These are phyloP conservation scores for Lomentospora prolificans DNA, from an alignment of 2,329 filamentous ascomycete species.

Conservation along the genomic window DNA sequence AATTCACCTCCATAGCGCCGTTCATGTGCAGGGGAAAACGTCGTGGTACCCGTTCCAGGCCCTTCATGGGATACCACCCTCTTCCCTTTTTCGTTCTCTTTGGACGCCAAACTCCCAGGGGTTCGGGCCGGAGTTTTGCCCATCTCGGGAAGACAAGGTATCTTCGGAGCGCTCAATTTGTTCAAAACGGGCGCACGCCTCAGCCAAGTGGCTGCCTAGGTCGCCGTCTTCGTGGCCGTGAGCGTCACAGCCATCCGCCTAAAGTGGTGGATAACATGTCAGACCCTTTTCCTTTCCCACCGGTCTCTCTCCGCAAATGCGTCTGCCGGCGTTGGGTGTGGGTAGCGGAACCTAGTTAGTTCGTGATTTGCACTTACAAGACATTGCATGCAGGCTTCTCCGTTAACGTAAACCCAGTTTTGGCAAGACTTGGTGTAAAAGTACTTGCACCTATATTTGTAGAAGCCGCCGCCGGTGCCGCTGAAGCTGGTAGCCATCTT, in stretches of 20 bases:
- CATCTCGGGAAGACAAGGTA: no score
- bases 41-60: no score
- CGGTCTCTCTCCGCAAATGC: no score
- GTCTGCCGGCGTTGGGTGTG: no score
- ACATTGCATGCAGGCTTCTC: constrained; percentile 38
- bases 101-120: neutral
- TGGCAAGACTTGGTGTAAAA: constrained; percentile 40
- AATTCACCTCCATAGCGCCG: no score
- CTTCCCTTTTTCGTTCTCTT: neutral
- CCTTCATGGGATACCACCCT: neutral
- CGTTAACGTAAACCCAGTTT: constrained; percentile 45
- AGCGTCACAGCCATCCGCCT: neutral
- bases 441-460: constrained; percentile 47
- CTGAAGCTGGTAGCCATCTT: constrained; percentile 11
- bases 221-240: neutral
- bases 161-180: no score
- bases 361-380: constrained; percentile 37
- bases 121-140: neutral
- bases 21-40: no score
- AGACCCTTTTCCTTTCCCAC: no score
- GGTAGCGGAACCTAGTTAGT: no score
- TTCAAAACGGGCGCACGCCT: neutral
- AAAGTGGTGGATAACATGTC: no score
- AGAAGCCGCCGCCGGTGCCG: constrained; percentile 31
- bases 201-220: neutral